Base-by-base conservation (phyloP, 2,329 filamentous ascomycete genomes). In the Fusarium torreyae region DNA sequence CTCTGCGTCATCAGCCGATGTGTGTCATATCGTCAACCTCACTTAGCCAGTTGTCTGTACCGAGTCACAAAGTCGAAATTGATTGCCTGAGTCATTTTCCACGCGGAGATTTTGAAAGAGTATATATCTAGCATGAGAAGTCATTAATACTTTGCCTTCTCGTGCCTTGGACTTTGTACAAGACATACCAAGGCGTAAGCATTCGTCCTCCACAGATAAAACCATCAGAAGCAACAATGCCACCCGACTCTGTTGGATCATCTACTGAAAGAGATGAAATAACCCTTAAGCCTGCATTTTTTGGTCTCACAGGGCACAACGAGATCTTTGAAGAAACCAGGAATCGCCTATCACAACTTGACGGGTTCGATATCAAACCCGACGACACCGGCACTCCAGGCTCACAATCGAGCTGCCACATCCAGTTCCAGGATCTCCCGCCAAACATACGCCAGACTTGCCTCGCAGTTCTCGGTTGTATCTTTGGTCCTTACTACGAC, bases 281-380 rank as follows among this genome's bases (percentile, higher is more conserved):
- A 9, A n/a, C 10, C 0, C 14, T 15, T 2, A 48, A 33, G 3
- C 60, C 60, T 1, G 28, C 43, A 3, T 63, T 63, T 15, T 63
- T 63, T 9, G 60, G 60, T 15, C 50, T 46, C 10, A 48, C 31
- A 8, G 50, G 60, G 0, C 60, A 63, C 5, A 57, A 38, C 14
- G 50, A 49, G 1, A 63, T 63, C 3, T 63, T 63, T 1, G 38
- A 63, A 36, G 58, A 63, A 20, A 48, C 60, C 5, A 57, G 49
- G 3, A 63, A 63, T 7, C 57, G 20, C 5, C 38, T 63, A 1
- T 63, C 38, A 15, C 53, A 63, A 2, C 50, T 63, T 6, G 43
- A 49, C 15, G 13, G 43, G 7, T 44, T 20, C 1, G 39, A 43
- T 5, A 13, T n/a, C 3, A 39, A 39, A 8, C 13, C 15, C 2